Evolutionary conservation across 2,329 filamentous ascomycete species (phyloP).

Genomic region (Fusarium continuum): DNA sequence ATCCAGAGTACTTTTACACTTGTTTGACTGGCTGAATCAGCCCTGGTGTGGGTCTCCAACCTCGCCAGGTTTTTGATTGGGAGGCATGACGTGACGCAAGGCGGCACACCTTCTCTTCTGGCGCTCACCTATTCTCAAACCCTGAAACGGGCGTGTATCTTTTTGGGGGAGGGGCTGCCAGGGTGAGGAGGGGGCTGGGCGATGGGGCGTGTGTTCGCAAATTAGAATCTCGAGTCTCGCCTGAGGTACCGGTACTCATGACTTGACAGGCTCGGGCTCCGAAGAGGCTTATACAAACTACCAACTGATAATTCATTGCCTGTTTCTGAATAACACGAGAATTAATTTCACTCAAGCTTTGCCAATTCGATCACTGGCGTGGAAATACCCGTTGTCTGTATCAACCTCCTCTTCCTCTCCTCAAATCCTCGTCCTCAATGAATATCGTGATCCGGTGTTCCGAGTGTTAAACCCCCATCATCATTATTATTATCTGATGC

Average conservation of each 20-base stretch:
- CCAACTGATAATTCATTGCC: too few relatives aligned
- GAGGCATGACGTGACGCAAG: slow-evolving; percentile 44
- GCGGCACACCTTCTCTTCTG: slow-evolving; percentile 25
- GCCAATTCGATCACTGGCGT: neutral
- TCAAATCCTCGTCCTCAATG: neutral
- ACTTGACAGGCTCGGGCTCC: neutral
- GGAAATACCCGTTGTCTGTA: too few relatives aligned
- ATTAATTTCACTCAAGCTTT: neutral
- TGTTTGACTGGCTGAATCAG: slow-evolving; percentile 62
- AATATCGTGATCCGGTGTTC: slow-evolving; percentile 2
- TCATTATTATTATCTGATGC: slow-evolving; percentile 26
- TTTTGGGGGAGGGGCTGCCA: neutral
- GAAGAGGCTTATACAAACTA: neutral
- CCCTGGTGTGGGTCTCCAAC: slow-evolving; percentile 48
- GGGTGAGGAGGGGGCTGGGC: slow-evolving; percentile 1
- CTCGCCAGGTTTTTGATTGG: slow-evolving; percentile 47
- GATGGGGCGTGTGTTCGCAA: neutral
- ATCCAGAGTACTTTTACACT: slow-evolving; percentile 54
- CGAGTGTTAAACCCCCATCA: slow-evolving; percentile 9
- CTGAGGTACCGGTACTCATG: too few relatives aligned
- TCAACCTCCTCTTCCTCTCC: neutral
- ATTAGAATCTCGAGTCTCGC: neutral
- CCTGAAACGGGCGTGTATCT: slow-evolving; percentile 2
- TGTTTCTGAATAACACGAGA: too few relatives aligned
- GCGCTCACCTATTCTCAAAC: slow-evolving; percentile 16